Percentiles rank a stretch among this genome's conserved stretches.
phyloP scores from a whole-genome alignment of 2,329 filamentous ascomycete genomes.

The Aspergillus latus region DNA sequence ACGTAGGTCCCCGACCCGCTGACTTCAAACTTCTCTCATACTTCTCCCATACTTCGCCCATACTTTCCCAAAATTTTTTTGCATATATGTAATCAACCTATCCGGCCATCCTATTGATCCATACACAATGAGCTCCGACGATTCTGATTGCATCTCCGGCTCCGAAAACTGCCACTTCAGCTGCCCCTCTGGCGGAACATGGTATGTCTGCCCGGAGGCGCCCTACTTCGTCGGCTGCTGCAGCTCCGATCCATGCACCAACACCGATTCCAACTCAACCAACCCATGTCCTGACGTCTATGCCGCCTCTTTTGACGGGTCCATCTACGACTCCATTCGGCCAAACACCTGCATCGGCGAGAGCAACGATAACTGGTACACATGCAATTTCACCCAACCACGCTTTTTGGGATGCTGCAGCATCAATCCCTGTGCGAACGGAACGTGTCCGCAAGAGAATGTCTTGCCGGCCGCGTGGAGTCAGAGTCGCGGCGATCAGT shows the following conservation, averaged over 20 bases:
- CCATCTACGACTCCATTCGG: constrained; percentile 6
- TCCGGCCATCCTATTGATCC: no score
- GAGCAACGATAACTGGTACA: constrained; percentile 5
- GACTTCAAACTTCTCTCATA: no score
- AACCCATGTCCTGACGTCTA: constrained; percentile 54
- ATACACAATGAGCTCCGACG: not conserved
- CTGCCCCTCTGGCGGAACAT: constrained; percentile 25
- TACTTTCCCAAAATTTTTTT: no score
- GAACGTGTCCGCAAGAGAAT: not conserved
- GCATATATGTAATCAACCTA: no score
- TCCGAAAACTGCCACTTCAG: constrained; percentile 17
- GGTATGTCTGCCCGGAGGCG: constrained; percentile 23
- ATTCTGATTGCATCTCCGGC: constrained; percentile 2
- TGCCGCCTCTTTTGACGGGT: constrained; percentile 28
- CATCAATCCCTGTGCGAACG: not conserved
- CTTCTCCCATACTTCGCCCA: no score
- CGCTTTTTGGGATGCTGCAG: constrained; percentile 11
- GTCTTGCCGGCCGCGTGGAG: constrained; percentile 7
- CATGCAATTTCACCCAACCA: constrained; percentile 7
- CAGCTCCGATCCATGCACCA: constrained; percentile 25
- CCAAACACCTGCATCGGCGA: constrained; percentile 7
- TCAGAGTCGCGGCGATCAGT: not conserved
- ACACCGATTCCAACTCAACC: constrained; percentile 13
- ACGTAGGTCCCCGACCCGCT: no score
- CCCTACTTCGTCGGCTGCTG: constrained; percentile 30